Conservation (phyloP, 2,329 filamentous ascomycete species). For the Neoscytalidium dimidiatum region DNA sequence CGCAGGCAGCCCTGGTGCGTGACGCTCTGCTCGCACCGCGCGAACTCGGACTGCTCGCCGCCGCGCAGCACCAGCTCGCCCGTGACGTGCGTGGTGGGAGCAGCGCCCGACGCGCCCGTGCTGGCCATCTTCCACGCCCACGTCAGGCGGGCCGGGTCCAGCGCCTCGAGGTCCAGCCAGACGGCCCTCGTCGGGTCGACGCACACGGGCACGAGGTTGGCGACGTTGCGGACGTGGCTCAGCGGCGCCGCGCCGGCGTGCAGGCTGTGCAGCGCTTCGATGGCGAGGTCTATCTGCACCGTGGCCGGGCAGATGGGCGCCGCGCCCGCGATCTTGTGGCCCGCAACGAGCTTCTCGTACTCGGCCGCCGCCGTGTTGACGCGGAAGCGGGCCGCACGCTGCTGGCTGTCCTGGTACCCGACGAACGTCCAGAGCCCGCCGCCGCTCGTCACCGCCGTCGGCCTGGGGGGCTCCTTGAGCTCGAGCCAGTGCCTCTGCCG, state of each 20-base stretch:
- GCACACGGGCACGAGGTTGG: not conserved
- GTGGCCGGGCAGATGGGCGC: not conserved
- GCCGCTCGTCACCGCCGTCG: too few relatives aligned
- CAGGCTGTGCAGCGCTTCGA: not conserved
- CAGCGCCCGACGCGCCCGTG: not conserved
- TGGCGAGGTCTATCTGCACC: not conserved
- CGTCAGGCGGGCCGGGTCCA: slow-evolving; percentile 22
- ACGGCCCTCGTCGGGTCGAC: not conserved
- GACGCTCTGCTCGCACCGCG: not conserved
- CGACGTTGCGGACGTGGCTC: not conserved
- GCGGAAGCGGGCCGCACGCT: slow-evolving; percentile 18
- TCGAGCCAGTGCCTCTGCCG: slow-evolving; percentile 14
- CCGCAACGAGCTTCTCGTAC: not conserved
- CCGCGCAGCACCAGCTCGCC: not conserved
- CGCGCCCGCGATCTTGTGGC: slow-evolving; percentile 19
- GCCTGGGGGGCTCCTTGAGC: not conserved
- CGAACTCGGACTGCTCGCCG: not conserved
- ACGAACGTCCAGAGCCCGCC: slow-evolving; percentile 2
- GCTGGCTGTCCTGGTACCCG: slow-evolving; percentile 19
- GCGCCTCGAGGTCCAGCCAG: slow-evolving; percentile 27
- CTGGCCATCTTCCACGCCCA: not conserved
- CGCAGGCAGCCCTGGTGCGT: not conserved
- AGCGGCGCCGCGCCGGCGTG: not conserved
- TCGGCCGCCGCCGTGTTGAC: not conserved
- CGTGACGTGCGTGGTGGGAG: not conserved